Evolutionary conservation across 2,329 filamentous ascomycete genomes (phyloP).

Genomic region (Cladosporium sp.): DNA sequence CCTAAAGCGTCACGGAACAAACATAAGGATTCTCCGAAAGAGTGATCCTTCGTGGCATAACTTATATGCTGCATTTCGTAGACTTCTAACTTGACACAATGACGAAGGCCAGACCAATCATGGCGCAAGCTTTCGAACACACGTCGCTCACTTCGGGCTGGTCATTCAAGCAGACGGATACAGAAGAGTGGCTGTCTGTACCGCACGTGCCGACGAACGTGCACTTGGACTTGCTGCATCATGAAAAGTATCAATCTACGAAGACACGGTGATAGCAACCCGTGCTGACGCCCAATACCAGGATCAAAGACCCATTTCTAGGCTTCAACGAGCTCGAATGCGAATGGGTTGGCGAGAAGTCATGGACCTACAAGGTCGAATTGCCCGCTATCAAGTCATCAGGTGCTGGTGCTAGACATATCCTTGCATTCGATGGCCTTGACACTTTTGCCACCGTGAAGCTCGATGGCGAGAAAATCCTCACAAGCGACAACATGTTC

Average conservation of each 20-base stretch:
- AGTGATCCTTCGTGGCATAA: not conserved
- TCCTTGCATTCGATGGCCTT: slow-evolving; percentile 63
- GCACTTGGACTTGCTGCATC: slow-evolving; percentile 49
- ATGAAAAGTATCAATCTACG: slow-evolving; percentile 41
- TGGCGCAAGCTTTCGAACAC: slow-evolving; percentile 22
- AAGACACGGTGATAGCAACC: not conserved
- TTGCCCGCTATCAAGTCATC: slow-evolving; percentile 37
- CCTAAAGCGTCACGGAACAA: slow-evolving; percentile 1
- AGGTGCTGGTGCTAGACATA: slow-evolving; percentile 38
- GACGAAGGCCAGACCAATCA: slow-evolving; percentile 14
- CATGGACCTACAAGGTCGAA: slow-evolving; percentile 49
- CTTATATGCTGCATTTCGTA: not conserved
- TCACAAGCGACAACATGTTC: slow-evolving; percentile 65
- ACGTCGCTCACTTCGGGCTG: slow-evolving; percentile 43
- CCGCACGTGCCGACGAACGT: slow-evolving; percentile 50
- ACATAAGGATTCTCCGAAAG: not conserved
- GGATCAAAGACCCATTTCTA: slow-evolving; percentile 52
- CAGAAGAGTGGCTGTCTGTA: slow-evolving; percentile 46
- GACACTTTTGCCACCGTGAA: slow-evolving; percentile 63
- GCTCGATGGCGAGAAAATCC: slow-evolving; percentile 55
- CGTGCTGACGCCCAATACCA: slow-evolving; percentile 29
- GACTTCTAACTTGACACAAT: not conserved
- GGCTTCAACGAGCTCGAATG: slow-evolving; percentile 52
- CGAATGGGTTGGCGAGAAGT: slow-evolving; percentile 52
- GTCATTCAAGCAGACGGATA: slow-evolving; percentile 48